These are phyloP conservation scores for Monotropa hypopitys DNA, from an alignment of 179 eudicot species.

Conservation along the genomic window DNA sequence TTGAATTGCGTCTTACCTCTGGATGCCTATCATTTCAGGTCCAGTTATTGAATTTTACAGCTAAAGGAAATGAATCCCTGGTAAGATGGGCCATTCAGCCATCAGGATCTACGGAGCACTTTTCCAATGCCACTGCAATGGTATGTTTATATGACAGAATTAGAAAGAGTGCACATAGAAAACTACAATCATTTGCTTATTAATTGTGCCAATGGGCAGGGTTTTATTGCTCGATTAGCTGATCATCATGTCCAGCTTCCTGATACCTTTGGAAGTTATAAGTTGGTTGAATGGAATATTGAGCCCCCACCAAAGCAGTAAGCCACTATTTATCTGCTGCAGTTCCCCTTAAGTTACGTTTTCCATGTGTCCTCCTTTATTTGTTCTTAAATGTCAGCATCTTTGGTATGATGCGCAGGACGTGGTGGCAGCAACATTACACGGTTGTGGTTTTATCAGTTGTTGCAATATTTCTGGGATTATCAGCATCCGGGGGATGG, in stretches of 20 bases:
- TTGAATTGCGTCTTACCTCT: neutral
- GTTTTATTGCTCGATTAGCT: constrained; percentile 51
- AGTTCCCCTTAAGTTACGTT: neutral
- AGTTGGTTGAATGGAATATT: constrained; percentile 48
- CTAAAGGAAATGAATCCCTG: constrained; percentile 47
- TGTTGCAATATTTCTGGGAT: constrained; percentile 33
- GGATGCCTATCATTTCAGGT: constrained; percentile 34
- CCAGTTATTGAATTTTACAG: constrained; percentile 43
- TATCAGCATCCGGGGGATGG: constrained; percentile 44
- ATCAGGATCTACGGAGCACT: constrained; percentile 40
- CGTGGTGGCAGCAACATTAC: constrained; percentile 66
- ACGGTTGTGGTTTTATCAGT: constrained; percentile 33
- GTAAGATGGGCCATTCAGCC: constrained; percentile 63
- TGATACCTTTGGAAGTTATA: constrained; percentile 51
- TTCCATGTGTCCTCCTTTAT: neutral
- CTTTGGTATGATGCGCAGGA: constrained; percentile 31
- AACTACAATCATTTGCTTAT: constrained; percentile 11
- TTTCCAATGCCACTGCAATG: constrained; percentile 57
- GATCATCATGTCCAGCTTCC: constrained; percentile 59
- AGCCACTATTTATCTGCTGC: neutral
- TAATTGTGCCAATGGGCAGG: constrained; percentile 29
- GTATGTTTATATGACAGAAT: constrained; percentile 20
- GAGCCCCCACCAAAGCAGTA: constrained; percentile 54
- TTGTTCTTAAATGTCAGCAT: neutral
- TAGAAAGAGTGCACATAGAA: neutral